phyloP scores from a whole-genome alignment of 352 stramenopile species.

The Globisporangium spinosum region DNA sequence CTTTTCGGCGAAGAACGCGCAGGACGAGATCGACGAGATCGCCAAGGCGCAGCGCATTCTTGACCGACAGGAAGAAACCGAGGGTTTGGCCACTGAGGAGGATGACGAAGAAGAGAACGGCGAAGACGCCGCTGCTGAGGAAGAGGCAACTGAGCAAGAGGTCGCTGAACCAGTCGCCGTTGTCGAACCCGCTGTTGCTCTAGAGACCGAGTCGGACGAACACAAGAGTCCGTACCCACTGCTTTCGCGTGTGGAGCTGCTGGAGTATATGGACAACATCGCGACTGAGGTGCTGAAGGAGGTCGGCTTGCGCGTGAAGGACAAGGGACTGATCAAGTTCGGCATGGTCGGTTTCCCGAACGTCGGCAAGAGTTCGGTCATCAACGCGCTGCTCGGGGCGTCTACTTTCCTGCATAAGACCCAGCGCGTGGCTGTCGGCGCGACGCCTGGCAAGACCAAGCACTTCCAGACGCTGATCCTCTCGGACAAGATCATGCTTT shows the following conservation, averaged over 20 bases:
- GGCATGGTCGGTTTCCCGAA: slow-evolving; percentile 99
- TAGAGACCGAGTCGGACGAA: slow-evolving; percentile 1
- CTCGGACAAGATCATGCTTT: slow-evolving; percentile 97
- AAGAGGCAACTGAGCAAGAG: slow-evolving; percentile 15
- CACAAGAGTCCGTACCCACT: slow-evolving; percentile 47
- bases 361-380: slow-evolving; percentile 99
- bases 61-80: slow-evolving; percentile 25
- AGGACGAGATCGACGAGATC: slow-evolving; percentile 88
- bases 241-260: slow-evolving; percentile 68
- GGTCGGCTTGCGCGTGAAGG: slow-evolving; percentile 68
- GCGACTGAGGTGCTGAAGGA: slow-evolving; percentile 51
- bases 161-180: neutral
- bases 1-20: slow-evolving; percentile 96
- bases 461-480: slow-evolving; percentile 99
- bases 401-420: slow-evolving; percentile 94
- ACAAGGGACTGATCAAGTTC: slow-evolving; percentile 87
- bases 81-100: slow-evolving; percentile 21
- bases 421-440: slow-evolving; percentile 95
- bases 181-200: neutral
- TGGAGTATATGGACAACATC: slow-evolving; percentile 63
- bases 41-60: slow-evolving; percentile 53
- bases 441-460: slow-evolving; percentile 99
- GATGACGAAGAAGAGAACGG: slow-evolving; percentile 19
- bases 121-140: neutral
- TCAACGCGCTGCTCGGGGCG: slow-evolving; percentile 98